Conservation (phyloP, 2,329 filamentous ascomycete genomes). For the Alternaria angustiovoidea region DNA sequence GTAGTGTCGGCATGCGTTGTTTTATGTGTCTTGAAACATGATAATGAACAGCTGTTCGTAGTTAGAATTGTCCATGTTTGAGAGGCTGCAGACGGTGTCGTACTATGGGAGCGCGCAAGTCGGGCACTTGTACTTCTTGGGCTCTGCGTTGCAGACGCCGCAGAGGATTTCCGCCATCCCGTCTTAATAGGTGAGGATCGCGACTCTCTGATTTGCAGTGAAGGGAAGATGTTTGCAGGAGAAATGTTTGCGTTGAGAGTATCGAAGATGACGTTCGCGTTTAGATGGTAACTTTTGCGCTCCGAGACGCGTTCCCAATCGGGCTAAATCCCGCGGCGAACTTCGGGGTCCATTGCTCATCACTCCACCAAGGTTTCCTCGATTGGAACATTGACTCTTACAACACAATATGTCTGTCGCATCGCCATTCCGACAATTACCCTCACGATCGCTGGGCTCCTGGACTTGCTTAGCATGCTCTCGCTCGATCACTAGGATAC, state of each 20-base stretch:
- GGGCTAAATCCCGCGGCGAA: conserved; percentile 42
- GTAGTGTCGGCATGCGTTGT: conserved; percentile 25
- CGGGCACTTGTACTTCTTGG: conserved; percentile 62
- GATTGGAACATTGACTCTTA: conserved; percentile 9
- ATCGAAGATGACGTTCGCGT: conserved; percentile 12
- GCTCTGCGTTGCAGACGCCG: conserved; percentile 53
- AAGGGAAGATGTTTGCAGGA: accelerated
- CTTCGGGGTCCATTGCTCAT: conserved; percentile 31
- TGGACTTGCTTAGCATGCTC: conserved; percentile 51
- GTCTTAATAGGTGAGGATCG: not conserved
- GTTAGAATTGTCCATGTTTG: not conserved
- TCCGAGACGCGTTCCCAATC: conserved; percentile 30
- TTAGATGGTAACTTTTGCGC: conserved; percentile 1
- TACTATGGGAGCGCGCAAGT: conserved; percentile 58
- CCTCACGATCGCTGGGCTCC: conserved; percentile 31
- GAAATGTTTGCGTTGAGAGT: not conserved
- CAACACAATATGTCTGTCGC: conserved; percentile 39
- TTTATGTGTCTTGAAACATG: conserved; percentile 46
- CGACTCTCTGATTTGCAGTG: not conserved
- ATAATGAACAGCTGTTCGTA: conserved; percentile 38
- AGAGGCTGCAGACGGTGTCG: conserved; percentile 10
- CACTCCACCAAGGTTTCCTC: conserved; percentile 26
- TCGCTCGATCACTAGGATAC: conserved; percentile 33
- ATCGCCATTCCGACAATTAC: conserved; percentile 29
- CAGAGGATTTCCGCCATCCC: conserved; percentile 49